Evolutionary conservation across 148 eudicot genomes (phyloP), one percentile per base, ranked within the genome.

Genomic region (Silene latifolia): DNA sequence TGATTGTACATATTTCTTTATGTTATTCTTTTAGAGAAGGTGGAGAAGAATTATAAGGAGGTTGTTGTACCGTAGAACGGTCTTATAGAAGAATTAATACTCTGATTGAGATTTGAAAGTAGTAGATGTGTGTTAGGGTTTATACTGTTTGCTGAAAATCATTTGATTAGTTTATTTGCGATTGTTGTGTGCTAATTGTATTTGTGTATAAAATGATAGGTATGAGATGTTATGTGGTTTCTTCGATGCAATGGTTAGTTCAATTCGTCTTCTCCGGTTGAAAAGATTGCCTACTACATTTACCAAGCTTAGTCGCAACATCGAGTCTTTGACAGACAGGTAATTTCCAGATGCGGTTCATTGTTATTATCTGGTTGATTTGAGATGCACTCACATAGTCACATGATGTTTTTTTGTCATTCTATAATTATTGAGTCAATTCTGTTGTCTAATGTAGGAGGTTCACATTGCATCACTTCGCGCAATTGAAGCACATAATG

Each of bases 401-500:
- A 61, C 65, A 23, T 21, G 0, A 48, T 5, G 1, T n/a, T 23
- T 5, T 63, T 47, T 63, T 11, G 21, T 35, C 10, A 51, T 66
- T 25, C 15, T 32, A 7, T 39, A 39, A 39, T 39, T 39, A 7
- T 2, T 47, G 35, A 32, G 51, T 59, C 12, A 53, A 0, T 18
- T 62, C 19, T 61, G 7, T 35, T 54, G 23, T 24, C 7, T 66
- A 39, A 9, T 80, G n/a, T 70, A 95, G 97, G 94, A 89, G 91
- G 82, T 95, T 95, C 64, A 78, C 93, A 27, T 23, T 82, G 63
- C 72, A 75, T 12, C 90, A 90, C 58, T 86, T 95, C 84, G 94
- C 92, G 54, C 97, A 95, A 67, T 67, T 92, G 80, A 95, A 92
- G 88, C 82, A 83, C 58, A 80, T 92, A 53, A 23, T 95, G 59